phyloP scores from a whole-genome alignment of 495 filamentous ascomycete genomes.

The Glarea lozoyensis region DNA sequence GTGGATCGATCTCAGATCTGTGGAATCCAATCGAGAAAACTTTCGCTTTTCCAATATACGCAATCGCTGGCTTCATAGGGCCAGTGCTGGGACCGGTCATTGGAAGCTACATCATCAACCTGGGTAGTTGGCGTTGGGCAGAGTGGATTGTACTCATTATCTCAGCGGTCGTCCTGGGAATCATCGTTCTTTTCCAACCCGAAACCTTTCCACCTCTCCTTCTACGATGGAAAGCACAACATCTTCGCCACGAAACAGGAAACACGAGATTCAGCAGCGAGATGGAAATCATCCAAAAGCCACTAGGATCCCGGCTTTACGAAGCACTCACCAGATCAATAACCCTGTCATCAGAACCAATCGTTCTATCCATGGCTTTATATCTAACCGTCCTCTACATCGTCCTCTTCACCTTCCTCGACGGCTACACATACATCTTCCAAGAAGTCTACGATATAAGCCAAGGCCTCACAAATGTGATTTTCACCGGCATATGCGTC shows the following conservation, averaged over 20 bases:
- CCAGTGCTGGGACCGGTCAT: neutral
- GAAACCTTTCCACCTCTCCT: conserved; percentile 59
- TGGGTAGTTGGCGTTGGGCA: conserved; percentile 53
- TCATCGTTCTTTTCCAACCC: conserved; percentile 52
- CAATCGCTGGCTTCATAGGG: neutral
- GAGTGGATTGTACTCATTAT: conserved; percentile 71
- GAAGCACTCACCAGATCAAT: neutral
- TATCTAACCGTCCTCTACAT: conserved; percentile 56
- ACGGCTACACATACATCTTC: neutral
- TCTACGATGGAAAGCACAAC: conserved; percentile 51
- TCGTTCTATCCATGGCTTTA: conserved; percentile 54
- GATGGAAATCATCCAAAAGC: neutral
- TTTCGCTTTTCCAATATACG: conserved; percentile 17
- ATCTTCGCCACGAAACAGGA: conserved; percentile 42
- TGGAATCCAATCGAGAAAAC: conserved; percentile 51
- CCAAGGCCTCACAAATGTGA: neutral
- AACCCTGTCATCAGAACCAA: conserved; percentile 52
- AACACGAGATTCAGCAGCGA: neutral
- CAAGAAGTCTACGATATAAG: neutral
- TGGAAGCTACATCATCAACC: neutral
- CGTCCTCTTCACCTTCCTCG: conserved; percentile 56
- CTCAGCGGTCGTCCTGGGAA: conserved; percentile 44
- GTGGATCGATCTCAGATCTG: conserved; percentile 74
- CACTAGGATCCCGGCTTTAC: neutral
- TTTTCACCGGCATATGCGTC: neutral